Percentiles rank a stretch among this genome's conserved stretches.
These are phyloP conservation scores for Phaeolepiota aurea DNA, from an alignment of 768 basidiomycete genomes.

Conservation along the genomic window DNA sequence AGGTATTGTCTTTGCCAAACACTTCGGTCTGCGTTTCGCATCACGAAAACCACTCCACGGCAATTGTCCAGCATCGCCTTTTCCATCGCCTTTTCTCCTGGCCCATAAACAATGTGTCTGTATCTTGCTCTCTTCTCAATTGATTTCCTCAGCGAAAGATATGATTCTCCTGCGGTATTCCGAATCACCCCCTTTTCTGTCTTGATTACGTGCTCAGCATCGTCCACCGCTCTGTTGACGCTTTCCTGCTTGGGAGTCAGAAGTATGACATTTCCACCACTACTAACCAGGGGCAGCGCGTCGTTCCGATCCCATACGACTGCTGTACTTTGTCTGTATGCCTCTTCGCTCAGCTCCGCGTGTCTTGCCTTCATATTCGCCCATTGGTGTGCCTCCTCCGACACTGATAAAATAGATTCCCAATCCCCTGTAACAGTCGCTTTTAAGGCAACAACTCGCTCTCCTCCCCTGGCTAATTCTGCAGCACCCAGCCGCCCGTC, in stretches of 20 bases:
- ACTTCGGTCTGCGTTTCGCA: conserved; percentile 46
- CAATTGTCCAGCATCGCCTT: conserved; percentile 9
- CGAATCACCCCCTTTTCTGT: conserved; percentile 32
- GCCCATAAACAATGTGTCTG: conserved; percentile 39
- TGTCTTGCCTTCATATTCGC: conserved; percentile 28
- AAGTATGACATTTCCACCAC: conserved; percentile 24
- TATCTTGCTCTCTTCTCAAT: conserved; percentile 23
- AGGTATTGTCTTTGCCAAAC: conserved; percentile 45
- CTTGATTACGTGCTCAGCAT: conserved; percentile 34
- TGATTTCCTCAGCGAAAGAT: conserved; percentile 35
- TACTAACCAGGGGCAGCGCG: conserved; percentile 25
- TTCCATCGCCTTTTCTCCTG: conserved; percentile 5
- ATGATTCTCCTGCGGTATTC: conserved; percentile 54
- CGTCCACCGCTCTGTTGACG: conserved; percentile 59
- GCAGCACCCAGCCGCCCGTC: conserved; percentile 30
- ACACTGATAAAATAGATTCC: conserved; percentile 26
- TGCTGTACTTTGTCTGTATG: conserved; percentile 40
- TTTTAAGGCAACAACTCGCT: conserved; percentile 43
- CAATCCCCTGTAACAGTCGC: conserved; percentile 37
- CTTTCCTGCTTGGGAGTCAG: conserved; percentile 51
- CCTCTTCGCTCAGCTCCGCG: conserved; percentile 29
- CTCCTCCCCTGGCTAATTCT: conserved; percentile 30
- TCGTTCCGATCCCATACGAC: conserved; percentile 32
- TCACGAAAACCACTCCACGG: conserved; percentile 39
- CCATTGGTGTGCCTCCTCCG: conserved; percentile 22